Base-by-base conservation (phyloP, 2,329 filamentous ascomycete genomes). In the Podosphaera aphanis region DNA sequence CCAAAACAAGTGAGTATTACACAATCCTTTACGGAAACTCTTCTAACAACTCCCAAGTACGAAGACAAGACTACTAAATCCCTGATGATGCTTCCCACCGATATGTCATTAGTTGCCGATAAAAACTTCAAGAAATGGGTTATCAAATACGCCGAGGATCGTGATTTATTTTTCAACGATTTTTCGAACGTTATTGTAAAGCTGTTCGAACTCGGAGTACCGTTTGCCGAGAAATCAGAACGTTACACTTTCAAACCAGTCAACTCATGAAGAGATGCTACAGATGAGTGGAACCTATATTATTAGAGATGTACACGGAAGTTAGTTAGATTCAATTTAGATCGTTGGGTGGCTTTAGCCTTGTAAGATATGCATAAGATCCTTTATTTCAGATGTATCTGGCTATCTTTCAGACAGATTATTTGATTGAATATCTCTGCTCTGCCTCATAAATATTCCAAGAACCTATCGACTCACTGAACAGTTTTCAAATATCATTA, bases 61-160 rank as follows among this genome's bases (percentile, higher is more conserved):
- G 78, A 93, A 66, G 86, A 95, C 66, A 81, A 82, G 67, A 74
- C 69, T 59, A 83, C 79, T 58, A 86, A 93, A 73, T 71, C 71
- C 37, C 67, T 95, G 56, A 95, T 98, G 90, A 95, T 98, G 88
- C 69, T 98, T 63, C 90, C 90, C 45, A 81, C 84, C 52, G 88
- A 98, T 60, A 77, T 92, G 65, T 80, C 79, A 47, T 69, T 95
- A 47, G 66, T 93, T 59, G 74, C 86, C 66, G 88, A 95, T 66
- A 88, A 88, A 73, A 69, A 69, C 53, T 92, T 95, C 71, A 76
- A 73, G 65, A 67, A 73, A 59, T 77, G 73, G 57, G 83, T 88
- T 25, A 77, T 93, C 63, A 75, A 78, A 62, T 95, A 94, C 61
- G 86, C 88, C 58, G 83, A 83, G 69, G 83, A 93, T 65, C 83